Conservation (phyloP, 306 rosid genomes). For the Leucaena leucocephala region DNA sequence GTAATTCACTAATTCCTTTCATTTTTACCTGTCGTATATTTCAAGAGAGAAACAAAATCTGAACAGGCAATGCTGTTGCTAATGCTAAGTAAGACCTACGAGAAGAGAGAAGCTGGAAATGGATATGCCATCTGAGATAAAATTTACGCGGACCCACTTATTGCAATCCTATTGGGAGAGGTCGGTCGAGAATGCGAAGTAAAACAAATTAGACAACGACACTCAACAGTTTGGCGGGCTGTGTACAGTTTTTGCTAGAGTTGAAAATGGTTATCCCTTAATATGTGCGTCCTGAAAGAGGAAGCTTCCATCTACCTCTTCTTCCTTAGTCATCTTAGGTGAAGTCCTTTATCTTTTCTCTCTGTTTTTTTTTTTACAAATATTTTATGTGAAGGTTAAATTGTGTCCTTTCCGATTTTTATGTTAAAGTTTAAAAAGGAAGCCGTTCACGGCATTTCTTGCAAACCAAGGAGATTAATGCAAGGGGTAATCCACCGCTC, state of each 20-base stretch:
- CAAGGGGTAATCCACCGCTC: not conserved
- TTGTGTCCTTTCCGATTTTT: not conserved
- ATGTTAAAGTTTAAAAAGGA: too few relatives aligned
- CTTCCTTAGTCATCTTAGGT: too few relatives aligned
- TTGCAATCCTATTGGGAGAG: not conserved
- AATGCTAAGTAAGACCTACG: not conserved
- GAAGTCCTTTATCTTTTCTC: not conserved
- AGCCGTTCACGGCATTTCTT: not conserved
- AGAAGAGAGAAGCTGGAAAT: not conserved
- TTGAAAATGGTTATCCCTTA: not conserved
- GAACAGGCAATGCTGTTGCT: not conserved
- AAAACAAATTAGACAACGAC: not conserved
- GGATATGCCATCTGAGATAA: conserved; percentile 1
- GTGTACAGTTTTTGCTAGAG: not conserved
- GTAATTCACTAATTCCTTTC: conserved; percentile 15
- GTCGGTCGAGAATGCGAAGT: not conserved
- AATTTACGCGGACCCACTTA: conserved; percentile 13
- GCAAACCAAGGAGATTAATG: not conserved
- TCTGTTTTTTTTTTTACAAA: not conserved
- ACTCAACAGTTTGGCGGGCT: not conserved
- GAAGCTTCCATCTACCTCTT: conserved; percentile 15
- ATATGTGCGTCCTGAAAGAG: not conserved
- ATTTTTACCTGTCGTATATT: not conserved
- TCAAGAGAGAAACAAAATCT: not conserved
- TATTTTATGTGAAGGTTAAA: not conserved